A percentile compares a stretch with the other conserved stretches of the same genome.
phyloP scores from a whole-genome alignment of 371 early-diverging fungal species.

The Apophysomyces sp. region DNA sequence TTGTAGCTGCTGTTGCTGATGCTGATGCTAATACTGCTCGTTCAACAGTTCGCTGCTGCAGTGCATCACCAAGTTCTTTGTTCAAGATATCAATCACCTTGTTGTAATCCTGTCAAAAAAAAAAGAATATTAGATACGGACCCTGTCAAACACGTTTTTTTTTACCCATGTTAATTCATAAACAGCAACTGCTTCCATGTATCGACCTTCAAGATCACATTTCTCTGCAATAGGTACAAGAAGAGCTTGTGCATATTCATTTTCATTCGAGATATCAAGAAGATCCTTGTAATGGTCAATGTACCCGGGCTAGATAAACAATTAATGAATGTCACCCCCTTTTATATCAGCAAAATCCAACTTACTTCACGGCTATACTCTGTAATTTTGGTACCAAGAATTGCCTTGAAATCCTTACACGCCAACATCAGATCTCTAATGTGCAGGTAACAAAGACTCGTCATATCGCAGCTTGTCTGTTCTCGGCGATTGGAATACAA shows the following conservation, averaged over 20 bases:
- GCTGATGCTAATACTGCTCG: not conserved
- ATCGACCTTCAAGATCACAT: conserved; percentile 63
- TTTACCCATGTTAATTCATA: conserved; percentile 67
- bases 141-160: not conserved
- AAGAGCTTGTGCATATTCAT: conserved; percentile 63
- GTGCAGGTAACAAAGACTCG: conserved; percentile 35
- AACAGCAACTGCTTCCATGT: conserved; percentile 73
- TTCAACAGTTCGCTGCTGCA: conserved; percentile 18
- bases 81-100: conserved; percentile 74
- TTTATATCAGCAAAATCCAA: not conserved
- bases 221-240: conserved; percentile 68
- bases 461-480: conserved; percentile 34
- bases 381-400: conserved; percentile 52
- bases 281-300: conserved; percentile 63
- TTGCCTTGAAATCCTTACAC: conserved; percentile 52
- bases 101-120: conserved; percentile 62
- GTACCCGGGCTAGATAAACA: conserved; percentile 49
- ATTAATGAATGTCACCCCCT: no score
- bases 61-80: conserved; percentile 71
- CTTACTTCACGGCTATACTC: conserved; percentile 35
- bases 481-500: conserved; percentile 43
- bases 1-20: no score
- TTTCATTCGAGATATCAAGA: conserved; percentile 51
- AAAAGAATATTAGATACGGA: not conserved
- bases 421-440: conserved; percentile 46